phyloP scores from a whole-genome alignment of 2,329 filamentous ascomycete species.

The Alternaria novae-zelandiae region DNA sequence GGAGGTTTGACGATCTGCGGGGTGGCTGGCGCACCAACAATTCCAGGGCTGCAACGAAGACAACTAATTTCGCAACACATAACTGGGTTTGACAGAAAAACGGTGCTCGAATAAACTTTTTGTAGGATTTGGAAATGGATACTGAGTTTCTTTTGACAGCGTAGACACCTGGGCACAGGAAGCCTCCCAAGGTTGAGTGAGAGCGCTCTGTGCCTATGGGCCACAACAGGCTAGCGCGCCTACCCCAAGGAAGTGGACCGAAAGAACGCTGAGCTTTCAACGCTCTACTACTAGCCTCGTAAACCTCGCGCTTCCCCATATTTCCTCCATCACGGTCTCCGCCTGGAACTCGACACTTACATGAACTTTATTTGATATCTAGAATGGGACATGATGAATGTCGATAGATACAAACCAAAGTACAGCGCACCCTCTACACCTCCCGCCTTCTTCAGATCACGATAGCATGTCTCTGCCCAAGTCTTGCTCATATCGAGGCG shows the following conservation, averaged over 20 bases:
- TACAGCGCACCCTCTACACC: neutral
- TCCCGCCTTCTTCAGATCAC: neutral
- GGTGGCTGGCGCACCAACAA: slow-evolving; percentile 4
- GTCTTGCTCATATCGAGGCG: too few species aligned
- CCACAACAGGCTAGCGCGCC: neutral
- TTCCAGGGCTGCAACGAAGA: neutral
- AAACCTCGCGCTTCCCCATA: neutral
- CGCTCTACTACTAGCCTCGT: neutral
- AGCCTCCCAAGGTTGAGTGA: neutral
- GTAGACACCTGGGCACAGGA: neutral
- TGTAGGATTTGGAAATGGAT: neutral
- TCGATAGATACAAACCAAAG: neutral
- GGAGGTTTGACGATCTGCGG: slow-evolving; percentile 13
- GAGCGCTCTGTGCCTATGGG: neutral
- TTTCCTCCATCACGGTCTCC: neutral
- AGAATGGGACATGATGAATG: neutral
- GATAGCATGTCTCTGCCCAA: neutral
- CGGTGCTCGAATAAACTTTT: neutral
- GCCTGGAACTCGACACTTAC: neutral
- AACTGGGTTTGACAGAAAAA: neutral
- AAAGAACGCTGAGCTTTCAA: neutral
- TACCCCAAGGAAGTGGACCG: neutral
- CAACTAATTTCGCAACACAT: neutral
- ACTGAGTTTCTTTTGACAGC: neutral
- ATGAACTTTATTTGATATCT: too few species aligned